Base-by-base conservation (phyloP, 768 basidiomycete genomes). In the Pleurotus sapidus region DNA sequence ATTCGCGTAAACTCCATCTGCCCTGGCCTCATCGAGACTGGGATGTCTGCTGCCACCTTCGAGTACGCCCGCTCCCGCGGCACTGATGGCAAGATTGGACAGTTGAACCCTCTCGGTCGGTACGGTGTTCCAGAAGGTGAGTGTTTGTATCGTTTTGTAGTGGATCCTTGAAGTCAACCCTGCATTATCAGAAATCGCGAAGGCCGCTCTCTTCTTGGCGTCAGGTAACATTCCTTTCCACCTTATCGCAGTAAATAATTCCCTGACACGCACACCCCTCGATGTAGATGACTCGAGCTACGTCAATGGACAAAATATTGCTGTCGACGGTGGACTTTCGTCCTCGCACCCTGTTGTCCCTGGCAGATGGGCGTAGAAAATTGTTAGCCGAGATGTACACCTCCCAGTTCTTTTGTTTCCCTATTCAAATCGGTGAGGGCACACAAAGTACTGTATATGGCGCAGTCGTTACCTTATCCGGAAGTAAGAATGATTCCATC, bases 11-110 rank as follows among this genome's bases (percentile, higher is more conserved):
- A 94, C 70, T 78, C 87, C 45, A 85, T 97, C 63, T 95, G 93
- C 66, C 95, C 95, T 4, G 95, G 94, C 12, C 73, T 97, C 57
- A 93, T 97, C 65, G 91, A 96, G 75, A 98, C 95, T 7, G 90
- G 87, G 49, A 97, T 98, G 93, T 95, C 95, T 2, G 74, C 71
- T 49, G 66, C 62, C n/a, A 80, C 87, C 30, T 98, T 98, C 64
- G 84, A 89, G 24, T 80, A 80, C 49, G 95, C 95, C 25, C 84
- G 89, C 20, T 69, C 83, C 57, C 81, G 86, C 23, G 95, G 95
- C 7, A 89, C 77, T n/a, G 79, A 73, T 17, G 73, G 74, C 51
- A 93, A 88, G 73, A 81, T 98, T 50, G 95, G 95, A 3, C 84
- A 91, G 65, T 72, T 96, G 55, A 95, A 95, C 67, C 87, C 95